These are phyloP conservation scores for Moesziomyces sp. DNA, from an alignment of 1,284 basidiomycete genomes.

Conservation along the genomic window DNA sequence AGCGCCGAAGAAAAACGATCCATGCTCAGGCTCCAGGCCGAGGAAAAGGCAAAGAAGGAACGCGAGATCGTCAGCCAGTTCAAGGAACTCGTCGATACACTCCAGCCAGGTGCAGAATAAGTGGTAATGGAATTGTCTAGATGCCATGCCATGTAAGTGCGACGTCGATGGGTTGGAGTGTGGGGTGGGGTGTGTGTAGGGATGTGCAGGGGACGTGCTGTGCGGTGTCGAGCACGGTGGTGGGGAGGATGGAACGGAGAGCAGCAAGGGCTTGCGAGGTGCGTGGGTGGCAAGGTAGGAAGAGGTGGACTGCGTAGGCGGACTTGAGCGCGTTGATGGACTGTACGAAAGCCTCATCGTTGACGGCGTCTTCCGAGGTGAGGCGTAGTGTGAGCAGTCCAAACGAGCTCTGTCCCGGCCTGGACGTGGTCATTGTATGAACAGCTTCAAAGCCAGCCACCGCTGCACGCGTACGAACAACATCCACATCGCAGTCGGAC, in stretches of 20 bases:
- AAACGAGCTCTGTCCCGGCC: slow-evolving; percentile 9
- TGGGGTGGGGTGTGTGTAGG: slow-evolving; percentile 8
- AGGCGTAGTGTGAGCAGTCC: slow-evolving; percentile 26
- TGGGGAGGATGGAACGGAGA: slow-evolving; percentile 2
- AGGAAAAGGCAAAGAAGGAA: slow-evolving; percentile 90
- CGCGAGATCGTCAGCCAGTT: slow-evolving; percentile 70
- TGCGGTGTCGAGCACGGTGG: not conserved
- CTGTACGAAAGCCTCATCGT: not conserved
- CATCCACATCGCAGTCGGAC: slow-evolving; percentile 6
- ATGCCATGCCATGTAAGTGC: slow-evolving; percentile 48
- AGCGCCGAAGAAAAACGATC: slow-evolving; percentile 92
- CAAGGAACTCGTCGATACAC: slow-evolving; percentile 58
- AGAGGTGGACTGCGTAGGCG: slow-evolving; percentile 24
- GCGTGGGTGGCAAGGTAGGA: not conserved
- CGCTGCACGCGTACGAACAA: slow-evolving; percentile 1
- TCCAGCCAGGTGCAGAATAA: slow-evolving; percentile 16
- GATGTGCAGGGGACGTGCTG: slow-evolving; percentile 23
- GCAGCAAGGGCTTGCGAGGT: not conserved
- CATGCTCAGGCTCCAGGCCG: slow-evolving; percentile 89
- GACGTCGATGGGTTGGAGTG: slow-evolving; percentile 12
- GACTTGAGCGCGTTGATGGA: not conserved
- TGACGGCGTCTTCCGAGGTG: not conserved
- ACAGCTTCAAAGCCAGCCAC: slow-evolving; percentile 1
- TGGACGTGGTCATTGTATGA: slow-evolving; percentile 22
- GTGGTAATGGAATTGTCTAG: slow-evolving; percentile 1